Base-by-base conservation (phyloP, 116 monocot genomes). In the Phalaenopsis hybrid region DNA sequence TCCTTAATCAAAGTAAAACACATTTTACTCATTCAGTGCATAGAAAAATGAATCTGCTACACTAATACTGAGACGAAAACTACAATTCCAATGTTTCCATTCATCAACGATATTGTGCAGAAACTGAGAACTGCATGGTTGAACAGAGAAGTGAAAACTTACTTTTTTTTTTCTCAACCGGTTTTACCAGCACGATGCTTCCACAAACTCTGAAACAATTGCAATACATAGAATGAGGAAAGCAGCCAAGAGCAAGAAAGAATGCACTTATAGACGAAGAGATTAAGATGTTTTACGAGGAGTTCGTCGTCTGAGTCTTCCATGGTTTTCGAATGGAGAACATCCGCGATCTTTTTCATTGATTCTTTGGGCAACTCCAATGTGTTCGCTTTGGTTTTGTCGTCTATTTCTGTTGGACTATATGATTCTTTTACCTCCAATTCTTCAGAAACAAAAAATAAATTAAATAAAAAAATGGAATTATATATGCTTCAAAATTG, bases 291-390 rank as follows among this genome's bases (percentile, higher is more conserved):
- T 9, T 63, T 86, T 89, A 89, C 89, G 69, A 81, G 89, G 73
- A 83, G 86, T 15, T 84, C 84, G 21, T 89, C 77, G 55, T 88
- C 88, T 28, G 88, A 88, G 65, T 81, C 79, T 65, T 77, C 75
- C 57, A 78, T 41, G 61, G 37, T 11, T 2, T 82, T 81, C 17
- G 1, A 15, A 52, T 3, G 11, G 52, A 15, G 15, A 52, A 0
- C 12, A 1, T 52, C 52, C 4, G 3, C 52, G 12, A 11, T 3
- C 12, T 52, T 52, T 13, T 52, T 13, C 1, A 13, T 11, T 3
- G 15, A 52, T 55, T 81, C 57, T 34, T 16, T 52, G 52, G 52
- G 15, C 23, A 63, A 21, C 21, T 85, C 68, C 21, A 16, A 15
- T 21, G 76, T 28, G 21, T 25, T 72, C 0, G 31, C 45, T 81